phyloP scores from a whole-genome alignment of 768 basidiomycete genomes.

The Scleroderma bovista region DNA sequence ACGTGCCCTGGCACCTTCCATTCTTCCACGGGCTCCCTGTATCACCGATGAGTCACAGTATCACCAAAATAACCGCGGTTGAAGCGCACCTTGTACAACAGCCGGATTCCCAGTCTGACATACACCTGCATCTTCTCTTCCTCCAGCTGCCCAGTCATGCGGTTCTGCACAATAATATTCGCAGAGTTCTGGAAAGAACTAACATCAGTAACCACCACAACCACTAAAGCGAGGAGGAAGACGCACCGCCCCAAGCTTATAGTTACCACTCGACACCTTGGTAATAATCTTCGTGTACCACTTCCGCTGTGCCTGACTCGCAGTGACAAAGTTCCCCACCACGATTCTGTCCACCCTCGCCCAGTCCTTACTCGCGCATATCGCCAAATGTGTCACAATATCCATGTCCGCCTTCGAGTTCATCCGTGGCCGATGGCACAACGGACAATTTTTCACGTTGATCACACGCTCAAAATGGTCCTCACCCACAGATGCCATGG shows the following conservation, averaged over 20 bases:
- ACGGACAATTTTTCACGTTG: constrained; percentile 90
- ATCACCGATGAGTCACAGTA: constrained; percentile 1
- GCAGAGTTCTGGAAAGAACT: constrained; percentile 69
- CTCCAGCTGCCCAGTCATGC: constrained; percentile 83
- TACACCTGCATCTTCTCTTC: constrained; percentile 99
- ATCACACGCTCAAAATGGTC: constrained; percentile 76
- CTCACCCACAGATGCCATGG: constrained; percentile 19
- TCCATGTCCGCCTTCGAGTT: constrained; percentile 87
- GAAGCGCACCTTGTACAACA: constrained; percentile 71
- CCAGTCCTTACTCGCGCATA: constrained; percentile 95
- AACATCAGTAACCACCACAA: background rate
- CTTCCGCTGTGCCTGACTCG: constrained; percentile 93
- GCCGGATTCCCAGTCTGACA: constrained; percentile 84
- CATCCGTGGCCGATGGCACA: constrained; percentile 86
- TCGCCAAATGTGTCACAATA: constrained; percentile 94
- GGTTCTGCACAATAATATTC: constrained; percentile 96
- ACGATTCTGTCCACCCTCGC: constrained; percentile 81
- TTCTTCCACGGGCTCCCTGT: constrained; percentile 75
- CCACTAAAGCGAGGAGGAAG: background rate
- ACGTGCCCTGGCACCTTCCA: constrained; percentile 84
- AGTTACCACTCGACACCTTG: constrained; percentile 83
- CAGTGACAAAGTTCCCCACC: constrained; percentile 92
- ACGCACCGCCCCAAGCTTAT: constrained; percentile 84
- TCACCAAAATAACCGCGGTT: background rate
- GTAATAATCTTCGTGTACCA: constrained; percentile 90